Base-by-base conservation (phyloP, 148 eudicot species). In the Fallopia convolvulus region DNA sequence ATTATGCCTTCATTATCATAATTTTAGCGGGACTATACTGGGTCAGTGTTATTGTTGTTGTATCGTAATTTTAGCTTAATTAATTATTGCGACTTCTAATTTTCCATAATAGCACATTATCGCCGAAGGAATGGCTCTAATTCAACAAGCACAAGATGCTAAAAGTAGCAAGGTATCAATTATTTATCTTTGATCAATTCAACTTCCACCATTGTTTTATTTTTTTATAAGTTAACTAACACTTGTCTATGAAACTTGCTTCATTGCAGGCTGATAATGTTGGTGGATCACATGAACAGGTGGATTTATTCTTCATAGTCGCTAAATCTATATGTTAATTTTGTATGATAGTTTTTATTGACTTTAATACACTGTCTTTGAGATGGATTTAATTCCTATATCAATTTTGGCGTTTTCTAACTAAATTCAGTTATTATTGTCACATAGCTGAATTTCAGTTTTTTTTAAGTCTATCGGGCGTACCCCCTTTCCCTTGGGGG, bases 141-240 rank as follows among this genome's bases (percentile, higher is more conserved):
- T 91, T 17, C 87, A 93, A 80, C 95, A 88, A 79, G 97, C 95
- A 14, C 95, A 93, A 86, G 96, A 93, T 89, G 91, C 93, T 66
- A 96, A 93, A 56, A 82, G 85, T 77, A 93, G 83, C 78, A 90
- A 90, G 93, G 94, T 92, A 58, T 39, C 84, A 41, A 61, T 63
- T 9, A 61, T 63, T 9, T 72, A 76, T 52, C n/a, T 11, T 11
- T n/a, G 65, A 26, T 21, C 63, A 6, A 63, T 72, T 66, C 1
- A 7, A 30, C 33, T 82, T 76, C 41, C n/a, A 52, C 56, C 3
- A 52, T 15, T 68, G 39, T 50, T 36, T 36, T 36, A 2, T 36
- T 36, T 36, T 36, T 36, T 36, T 2, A 36, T 36, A 36, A 36
- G 39, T 2, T 36, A 36, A 36, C 39, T 36, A 36, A 44, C 46